Base-by-base conservation (phyloP, 805 yeast genomes). In the Kluyveromyces lactis region DNA sequence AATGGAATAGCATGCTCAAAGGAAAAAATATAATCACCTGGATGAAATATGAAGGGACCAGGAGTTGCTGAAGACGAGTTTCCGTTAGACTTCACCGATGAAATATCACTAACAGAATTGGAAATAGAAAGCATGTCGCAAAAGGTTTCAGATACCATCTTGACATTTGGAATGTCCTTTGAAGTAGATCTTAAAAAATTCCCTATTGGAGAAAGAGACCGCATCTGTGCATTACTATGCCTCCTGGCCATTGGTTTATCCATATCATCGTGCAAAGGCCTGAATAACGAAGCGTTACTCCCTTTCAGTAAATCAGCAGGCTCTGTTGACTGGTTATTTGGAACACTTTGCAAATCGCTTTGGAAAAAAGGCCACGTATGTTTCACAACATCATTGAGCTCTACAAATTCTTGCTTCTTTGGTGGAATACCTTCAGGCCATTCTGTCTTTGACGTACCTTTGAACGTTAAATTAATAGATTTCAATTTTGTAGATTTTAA, bases 341-440 rank as follows among this genome's bases (percentile, higher is more conserved):
- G 35, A 10, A 58, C 45, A 9, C 53, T 38, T 41, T 71, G 71
- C 9, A 75, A 74, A 17, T 79, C 79, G 31, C 70, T 59, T 15
- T 64, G 68, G 68, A 76, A 90, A 56, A 92, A 86, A 0, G 95
- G 92, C 98, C 98, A 92, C 4, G 83, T 77, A 56, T 90, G 97
- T 37, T 75, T 72, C 21, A 86, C 72, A 18, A 89, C 56, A 38
- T 75, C 82, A 45, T 73, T 74, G 17, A 71, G 58, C 49, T 92
- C 98, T 26, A 61, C 58, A 44, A 74, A 79, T 11, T 78, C 82
- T 13, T 68, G 67, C 48, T 79, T 78, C 55, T 82, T 85, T 0
- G 97, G 96, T 0, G 97, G 97, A 15, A 90, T 89, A 2, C 98
- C 98, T 54, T 92, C 97, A 2, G 97, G 97, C 96, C 97, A 89